These are phyloP conservation scores for Cladosporium austrohemisphaericum DNA, from an alignment of 2,329 filamentous ascomycete genomes.

Conservation along the genomic window DNA sequence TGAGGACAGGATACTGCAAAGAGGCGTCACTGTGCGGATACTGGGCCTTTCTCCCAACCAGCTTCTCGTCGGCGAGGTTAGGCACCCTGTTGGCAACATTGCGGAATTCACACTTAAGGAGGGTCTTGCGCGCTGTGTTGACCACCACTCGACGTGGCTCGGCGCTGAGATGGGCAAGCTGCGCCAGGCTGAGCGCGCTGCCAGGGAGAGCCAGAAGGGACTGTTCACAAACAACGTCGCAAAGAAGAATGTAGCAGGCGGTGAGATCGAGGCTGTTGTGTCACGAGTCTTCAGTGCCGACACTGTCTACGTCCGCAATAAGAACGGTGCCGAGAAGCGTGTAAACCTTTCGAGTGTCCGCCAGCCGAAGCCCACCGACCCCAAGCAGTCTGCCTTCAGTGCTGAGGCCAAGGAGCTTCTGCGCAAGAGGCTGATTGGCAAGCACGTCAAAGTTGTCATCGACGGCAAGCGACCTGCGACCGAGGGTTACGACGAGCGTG, in stretches of 20 bases:
- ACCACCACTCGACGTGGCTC: conserved; percentile 91
- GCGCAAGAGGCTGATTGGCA: conserved; percentile 89
- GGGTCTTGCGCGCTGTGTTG: conserved; percentile 86
- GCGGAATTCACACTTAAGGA: conserved; percentile 85
- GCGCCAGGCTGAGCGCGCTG: conserved; percentile 79
- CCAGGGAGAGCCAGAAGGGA: conserved; percentile 71
- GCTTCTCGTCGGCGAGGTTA: conserved; percentile 80
- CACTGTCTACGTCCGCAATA: conserved; percentile 80
- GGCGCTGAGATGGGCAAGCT: conserved; percentile 83
- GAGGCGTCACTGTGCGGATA: conserved; percentile 76
- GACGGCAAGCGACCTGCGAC: conserved; percentile 87
- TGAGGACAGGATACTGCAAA: conserved; percentile 79
- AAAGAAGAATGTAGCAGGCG: conserved; percentile 56
- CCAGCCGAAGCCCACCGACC: conserved; percentile 83
- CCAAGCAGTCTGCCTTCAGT: conserved; percentile 80
- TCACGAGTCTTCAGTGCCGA: conserved; percentile 84
- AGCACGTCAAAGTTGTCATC: conserved; percentile 83
- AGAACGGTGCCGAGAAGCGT: conserved; percentile 80
- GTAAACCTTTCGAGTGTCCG: conserved; percentile 90
- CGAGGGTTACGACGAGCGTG: conserved; percentile 89
- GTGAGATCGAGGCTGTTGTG: conserved; percentile 75
- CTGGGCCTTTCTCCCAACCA: conserved; percentile 86
- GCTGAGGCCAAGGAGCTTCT: conserved; percentile 96
- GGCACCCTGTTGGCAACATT: conserved; percentile 86
- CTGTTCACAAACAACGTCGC: conserved; percentile 78